These are phyloP conservation scores for Botryotinia convoluta DNA, from an alignment of 2,329 filamentous ascomycete genomes.

Conservation along the genomic window DNA sequence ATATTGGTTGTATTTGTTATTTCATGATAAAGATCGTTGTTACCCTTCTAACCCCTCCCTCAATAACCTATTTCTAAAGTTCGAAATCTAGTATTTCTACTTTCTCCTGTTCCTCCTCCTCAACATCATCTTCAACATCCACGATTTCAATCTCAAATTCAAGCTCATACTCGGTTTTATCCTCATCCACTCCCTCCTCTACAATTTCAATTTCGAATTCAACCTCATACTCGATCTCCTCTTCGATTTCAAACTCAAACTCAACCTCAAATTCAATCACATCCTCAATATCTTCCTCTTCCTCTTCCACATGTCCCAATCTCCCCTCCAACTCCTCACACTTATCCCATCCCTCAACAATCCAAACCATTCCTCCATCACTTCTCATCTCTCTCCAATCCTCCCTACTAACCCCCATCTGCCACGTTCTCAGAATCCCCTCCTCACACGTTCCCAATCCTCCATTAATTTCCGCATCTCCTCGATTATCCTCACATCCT, in stretches of 20 bases:
- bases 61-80: background rate
- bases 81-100: background rate
- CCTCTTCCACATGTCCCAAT: background rate
- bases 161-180: background rate
- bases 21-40: background rate
- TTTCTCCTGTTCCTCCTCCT: background rate
- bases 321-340: background rate
- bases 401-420: background rate
- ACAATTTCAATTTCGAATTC: background rate
- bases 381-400: constrained; percentile 6
- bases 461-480: background rate
- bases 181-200: background rate
- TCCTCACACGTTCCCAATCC: constrained; percentile 6
- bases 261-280: too few species aligned
- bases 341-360: constrained; percentile 3
- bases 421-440: background rate
- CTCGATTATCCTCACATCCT: constrained; percentile 5
- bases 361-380: background rate
- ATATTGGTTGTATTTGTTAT: background rate
- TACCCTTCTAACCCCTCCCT: background rate
- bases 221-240: background rate
- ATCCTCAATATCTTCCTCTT: background rate
- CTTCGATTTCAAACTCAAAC: background rate
- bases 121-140: background rate
- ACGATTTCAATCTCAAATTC: background rate